A percentile compares a stretch with the other conserved stretches of the same genome.
phyloP scores from a whole-genome alignment of 495 filamentous ascomycete genomes.

The Coniosporium apollinis region DNA sequence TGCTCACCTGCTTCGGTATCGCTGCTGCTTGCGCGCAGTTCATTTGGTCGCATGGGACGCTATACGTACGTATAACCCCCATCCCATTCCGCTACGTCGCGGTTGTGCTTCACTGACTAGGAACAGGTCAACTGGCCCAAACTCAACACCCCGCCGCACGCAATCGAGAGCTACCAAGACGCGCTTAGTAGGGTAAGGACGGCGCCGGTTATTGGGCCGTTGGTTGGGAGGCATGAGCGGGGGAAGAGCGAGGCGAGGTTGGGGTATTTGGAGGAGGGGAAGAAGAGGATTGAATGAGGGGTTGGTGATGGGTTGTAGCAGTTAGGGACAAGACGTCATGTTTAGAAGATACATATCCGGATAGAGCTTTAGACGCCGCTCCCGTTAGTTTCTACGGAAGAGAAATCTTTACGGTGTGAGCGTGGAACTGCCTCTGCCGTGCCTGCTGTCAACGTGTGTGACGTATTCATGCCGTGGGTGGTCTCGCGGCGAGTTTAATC shows the following conservation, averaged over 20 bases:
- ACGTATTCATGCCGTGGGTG: no score
- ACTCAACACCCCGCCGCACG: constrained; percentile 70
- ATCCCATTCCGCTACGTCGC: not conserved
- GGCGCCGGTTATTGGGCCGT: constrained; percentile 56
- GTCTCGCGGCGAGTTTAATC: no score
- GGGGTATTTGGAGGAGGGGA: constrained; percentile 79
- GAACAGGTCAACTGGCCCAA: constrained; percentile 96
- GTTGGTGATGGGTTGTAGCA: not conserved
- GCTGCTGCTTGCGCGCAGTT: constrained; percentile 55
- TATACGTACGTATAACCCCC: constrained; percentile 56
- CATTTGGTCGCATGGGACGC: constrained; percentile 64
- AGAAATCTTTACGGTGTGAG: no score
- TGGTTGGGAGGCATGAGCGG: constrained; percentile 57
- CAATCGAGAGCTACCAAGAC: constrained; percentile 77
- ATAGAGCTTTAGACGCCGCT: no score
- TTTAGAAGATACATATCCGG: no score
- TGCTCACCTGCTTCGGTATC: constrained; percentile 54
- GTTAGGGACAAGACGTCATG: no score
- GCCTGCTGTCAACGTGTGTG: no score
- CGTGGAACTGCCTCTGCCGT: no score
- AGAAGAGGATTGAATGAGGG: constrained; percentile 76
- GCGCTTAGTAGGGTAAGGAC: constrained; percentile 57
- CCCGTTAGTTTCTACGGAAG: no score
- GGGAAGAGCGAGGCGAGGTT: constrained; percentile 63
- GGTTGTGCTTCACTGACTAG: constrained; percentile 7